phyloP scores from a whole-genome alignment of 2,329 filamentous ascomycete genomes.

The Volutella citrinella region DNA sequence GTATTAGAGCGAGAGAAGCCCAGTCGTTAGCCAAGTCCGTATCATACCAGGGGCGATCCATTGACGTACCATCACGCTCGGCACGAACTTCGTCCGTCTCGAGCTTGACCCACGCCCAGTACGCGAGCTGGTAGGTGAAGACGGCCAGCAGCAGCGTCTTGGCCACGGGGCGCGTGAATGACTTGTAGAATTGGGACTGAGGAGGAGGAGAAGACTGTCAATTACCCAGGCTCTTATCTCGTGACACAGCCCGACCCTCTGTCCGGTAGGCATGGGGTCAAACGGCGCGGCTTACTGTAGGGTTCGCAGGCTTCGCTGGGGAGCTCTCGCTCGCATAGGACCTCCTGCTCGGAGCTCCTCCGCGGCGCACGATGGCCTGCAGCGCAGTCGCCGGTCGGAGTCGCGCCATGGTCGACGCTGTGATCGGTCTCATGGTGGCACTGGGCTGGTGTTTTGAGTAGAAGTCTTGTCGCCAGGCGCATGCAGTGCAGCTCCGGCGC shows the following conservation, averaged over 20 bases:
- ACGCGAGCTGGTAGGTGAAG: constrained; percentile 74
- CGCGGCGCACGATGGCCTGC: background rate
- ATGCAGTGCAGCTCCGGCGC: no score
- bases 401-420: constrained; percentile 8
- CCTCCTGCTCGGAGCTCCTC: constrained; percentile 1
- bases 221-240: no score
- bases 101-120: constrained; percentile 72
- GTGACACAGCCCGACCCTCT: no score
- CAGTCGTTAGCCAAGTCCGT: constrained; percentile 7
- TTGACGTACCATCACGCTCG: constrained; percentile 55
- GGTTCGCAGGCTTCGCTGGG: constrained; percentile 21
- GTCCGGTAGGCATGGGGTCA: no score
- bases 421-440: constrained; percentile 9
- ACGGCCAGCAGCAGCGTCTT: constrained; percentile 74
- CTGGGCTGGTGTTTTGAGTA: background rate
- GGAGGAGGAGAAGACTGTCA: background rate
- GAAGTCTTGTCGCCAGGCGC: no score
- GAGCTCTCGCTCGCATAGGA: constrained; percentile 27
- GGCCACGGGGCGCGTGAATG: constrained; percentile 68
- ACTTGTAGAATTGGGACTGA: constrained; percentile 69
- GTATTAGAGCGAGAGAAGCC: constrained; percentile 5
- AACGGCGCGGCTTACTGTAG: constrained; percentile 26
- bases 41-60: no score
- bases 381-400: constrained; percentile 12
- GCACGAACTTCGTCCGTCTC: constrained; percentile 67